Evolutionary conservation across 768 basidiomycete species (phyloP).

Genomic region (Lactifluus pinguis): DNA sequence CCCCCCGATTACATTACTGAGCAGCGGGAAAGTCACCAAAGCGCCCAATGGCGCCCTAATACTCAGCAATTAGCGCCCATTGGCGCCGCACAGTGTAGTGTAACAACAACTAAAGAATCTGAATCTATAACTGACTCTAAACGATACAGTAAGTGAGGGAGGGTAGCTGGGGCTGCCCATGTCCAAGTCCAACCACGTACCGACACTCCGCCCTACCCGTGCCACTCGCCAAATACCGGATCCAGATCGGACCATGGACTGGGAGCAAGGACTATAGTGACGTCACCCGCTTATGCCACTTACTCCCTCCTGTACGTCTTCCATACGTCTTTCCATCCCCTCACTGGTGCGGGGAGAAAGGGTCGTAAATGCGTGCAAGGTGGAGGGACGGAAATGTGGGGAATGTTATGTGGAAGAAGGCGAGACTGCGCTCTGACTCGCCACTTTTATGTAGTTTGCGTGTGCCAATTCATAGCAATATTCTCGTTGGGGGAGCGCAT

Average conservation of each 20-base stretch:
- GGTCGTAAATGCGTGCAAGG: not conserved
- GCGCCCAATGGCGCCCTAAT: not conserved
- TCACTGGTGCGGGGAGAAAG: not conserved
- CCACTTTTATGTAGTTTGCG: not conserved
- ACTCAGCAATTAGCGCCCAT: not conserved
- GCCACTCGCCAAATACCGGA: not conserved
- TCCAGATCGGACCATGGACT: not conserved
- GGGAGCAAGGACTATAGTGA: not conserved
- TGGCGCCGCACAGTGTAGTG: not conserved
- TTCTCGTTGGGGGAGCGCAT: not conserved
- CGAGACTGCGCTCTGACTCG: not conserved
- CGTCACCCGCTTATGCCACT: not conserved
- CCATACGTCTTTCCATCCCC: not conserved
- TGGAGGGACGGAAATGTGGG: not conserved
- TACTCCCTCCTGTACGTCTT: not conserved
- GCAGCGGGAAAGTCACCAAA: not conserved
- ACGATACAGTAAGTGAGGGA: not conserved
- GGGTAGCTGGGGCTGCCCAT: not conserved
- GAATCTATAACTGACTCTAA: not conserved
- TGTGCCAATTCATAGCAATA: not conserved
- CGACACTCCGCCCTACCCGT: not conserved
- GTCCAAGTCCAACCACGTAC: not conserved
- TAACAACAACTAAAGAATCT: not conserved
- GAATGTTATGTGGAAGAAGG: not conserved
- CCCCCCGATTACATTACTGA: not conserved